A percentile compares a stretch with the other conserved stretches of the same genome.
These are phyloP conservation scores for Flaveria robusta DNA, from an alignment of 129 eudicot genomes.

Conservation along the genomic window DNA sequence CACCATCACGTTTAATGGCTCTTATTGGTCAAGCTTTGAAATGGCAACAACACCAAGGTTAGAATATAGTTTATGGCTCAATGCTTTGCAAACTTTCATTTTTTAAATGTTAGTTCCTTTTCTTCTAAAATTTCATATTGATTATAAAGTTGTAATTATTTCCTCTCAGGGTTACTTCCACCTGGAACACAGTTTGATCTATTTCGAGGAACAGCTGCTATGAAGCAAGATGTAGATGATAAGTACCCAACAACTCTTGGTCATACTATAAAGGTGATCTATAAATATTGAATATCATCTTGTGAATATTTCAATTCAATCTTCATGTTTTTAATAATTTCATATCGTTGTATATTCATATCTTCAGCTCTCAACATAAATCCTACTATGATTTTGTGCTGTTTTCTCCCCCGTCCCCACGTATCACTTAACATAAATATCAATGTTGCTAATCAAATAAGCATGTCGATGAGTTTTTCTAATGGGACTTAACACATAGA, in stretches of 20 bases:
- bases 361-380: neutral
- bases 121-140: neutral
- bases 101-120: neutral
- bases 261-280: slow-evolving; percentile 80
- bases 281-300: neutral
- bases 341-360: neutral
- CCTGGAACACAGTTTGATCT: slow-evolving; percentile 99
- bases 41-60: slow-evolving; percentile 99
- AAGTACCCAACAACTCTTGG: slow-evolving; percentile 78
- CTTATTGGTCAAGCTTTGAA: slow-evolving; percentile 92
- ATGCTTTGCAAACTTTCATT: neutral
- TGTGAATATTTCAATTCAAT: neutral
- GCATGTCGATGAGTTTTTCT: neutral
- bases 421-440: neutral
- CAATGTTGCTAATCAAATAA: neutral
- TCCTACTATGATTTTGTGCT: neutral
- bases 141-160: neutral
- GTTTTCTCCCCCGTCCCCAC: neutral
- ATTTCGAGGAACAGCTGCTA: slow-evolving; percentile 97
- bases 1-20: slow-evolving; percentile 97
- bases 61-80: neutral
- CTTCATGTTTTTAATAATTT: neutral
- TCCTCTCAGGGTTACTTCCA: slow-evolving; percentile 83
- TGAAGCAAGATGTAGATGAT: slow-evolving; percentile 98
- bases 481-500: neutral